A percentile compares a stretch with the other conserved stretches of the same genome.
phyloP scores from a whole-genome alignment of 495 filamentous ascomycete species.

The Aspergillus incahuasiensis region DNA sequence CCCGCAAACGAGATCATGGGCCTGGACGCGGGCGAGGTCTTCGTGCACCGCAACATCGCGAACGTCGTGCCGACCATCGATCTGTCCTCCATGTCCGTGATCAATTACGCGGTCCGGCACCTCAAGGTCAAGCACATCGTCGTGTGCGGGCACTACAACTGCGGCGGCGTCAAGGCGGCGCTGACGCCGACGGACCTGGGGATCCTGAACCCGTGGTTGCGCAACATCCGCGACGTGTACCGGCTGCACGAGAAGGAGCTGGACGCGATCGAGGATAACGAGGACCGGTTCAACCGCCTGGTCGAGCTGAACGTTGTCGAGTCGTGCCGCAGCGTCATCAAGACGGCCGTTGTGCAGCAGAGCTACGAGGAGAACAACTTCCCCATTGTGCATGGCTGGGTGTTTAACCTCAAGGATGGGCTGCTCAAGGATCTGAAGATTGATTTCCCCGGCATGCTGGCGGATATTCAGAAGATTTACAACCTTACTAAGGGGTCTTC shows the following conservation, averaged over 20 bases:
- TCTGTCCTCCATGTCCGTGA: conserved; percentile 64
- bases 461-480: conserved; percentile 33
- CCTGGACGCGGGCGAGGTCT: conserved; percentile 79
- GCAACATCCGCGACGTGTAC: conserved; percentile 60
- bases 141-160: conserved; percentile 75
- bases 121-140: conserved; percentile 77
- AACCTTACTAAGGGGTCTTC: conserved; percentile 10
- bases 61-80: conserved; percentile 75
- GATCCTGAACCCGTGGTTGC: conserved; percentile 73
- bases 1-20: conserved; percentile 80
- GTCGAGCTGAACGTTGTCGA: conserved; percentile 64
- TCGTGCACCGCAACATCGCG: conserved; percentile 89
- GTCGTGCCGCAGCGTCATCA: conserved; percentile 57
- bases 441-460: conserved; percentile 29
- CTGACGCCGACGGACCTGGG: conserved; percentile 61
- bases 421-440: conserved; percentile 50
- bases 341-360: conserved; percentile 55
- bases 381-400: conserved; percentile 62
- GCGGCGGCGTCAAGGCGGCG: conserved; percentile 69
- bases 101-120: conserved; percentile 71
- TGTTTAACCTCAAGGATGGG: conserved; percentile 61
- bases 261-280: conserved; percentile 47
- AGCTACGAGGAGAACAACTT: conserved; percentile 58
- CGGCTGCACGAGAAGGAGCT: conserved; percentile 37
- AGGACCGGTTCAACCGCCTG: conserved; percentile 46